Conservation (phyloP, 306 rosid genomes). For the Canavalia ensiformis region DNA sequence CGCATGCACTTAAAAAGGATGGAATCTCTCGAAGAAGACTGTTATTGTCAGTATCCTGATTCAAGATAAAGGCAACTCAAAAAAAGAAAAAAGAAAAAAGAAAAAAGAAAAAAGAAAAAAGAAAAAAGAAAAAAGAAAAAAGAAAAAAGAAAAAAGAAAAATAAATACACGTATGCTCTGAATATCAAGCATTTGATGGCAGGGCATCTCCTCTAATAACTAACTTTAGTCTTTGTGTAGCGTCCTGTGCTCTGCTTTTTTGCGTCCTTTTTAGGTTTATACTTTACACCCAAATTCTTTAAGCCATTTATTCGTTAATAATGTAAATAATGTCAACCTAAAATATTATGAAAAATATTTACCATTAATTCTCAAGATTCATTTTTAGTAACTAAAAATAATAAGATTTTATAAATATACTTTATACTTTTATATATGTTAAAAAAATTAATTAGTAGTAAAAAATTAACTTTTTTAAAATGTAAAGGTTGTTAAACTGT, state of each 20-base stretch:
- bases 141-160: background rate
- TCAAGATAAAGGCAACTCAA: background rate
- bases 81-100: background rate
- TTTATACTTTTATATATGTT: too few relatives aligned
- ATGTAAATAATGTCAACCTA: background rate
- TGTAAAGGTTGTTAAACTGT: too few relatives aligned
- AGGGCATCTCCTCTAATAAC: background rate
- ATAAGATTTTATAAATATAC: too few relatives aligned
- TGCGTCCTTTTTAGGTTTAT: background rate
- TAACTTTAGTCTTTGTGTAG: slow-evolving; percentile 21
- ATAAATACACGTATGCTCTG: background rate
- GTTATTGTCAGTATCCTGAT: slow-evolving; percentile 37
- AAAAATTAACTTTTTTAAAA: too few relatives aligned
- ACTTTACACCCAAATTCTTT: background rate
- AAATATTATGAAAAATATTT: too few relatives aligned
- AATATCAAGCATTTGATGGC: slow-evolving; percentile 11
- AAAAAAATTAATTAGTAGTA: too few relatives aligned
- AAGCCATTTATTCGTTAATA: slow-evolving; percentile 25
- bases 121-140: background rate
- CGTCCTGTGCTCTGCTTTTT: background rate
- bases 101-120: background rate
- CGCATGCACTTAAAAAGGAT: slow-evolving; percentile 34
- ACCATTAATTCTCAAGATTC: too few relatives aligned
- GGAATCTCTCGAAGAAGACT: slow-evolving; percentile 40
- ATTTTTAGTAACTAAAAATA: too few relatives aligned